Percentiles rank a stretch among this genome's conserved stretches.
Evolutionary conservation across 208 protist species (phyloP).

Genomic region (Acanthamoeba healyi): DNA sequence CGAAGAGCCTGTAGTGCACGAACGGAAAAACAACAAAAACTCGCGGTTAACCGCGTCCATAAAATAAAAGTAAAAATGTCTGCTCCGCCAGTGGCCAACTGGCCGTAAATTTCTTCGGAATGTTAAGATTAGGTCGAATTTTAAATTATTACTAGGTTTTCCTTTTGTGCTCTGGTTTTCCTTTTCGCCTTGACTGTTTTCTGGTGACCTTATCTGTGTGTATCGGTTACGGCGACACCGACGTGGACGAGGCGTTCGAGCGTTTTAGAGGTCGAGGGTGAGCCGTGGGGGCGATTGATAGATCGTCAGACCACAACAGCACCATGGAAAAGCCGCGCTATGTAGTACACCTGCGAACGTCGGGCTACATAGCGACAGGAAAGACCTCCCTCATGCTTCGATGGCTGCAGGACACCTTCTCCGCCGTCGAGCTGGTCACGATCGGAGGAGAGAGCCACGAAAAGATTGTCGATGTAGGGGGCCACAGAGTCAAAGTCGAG

Average conservation of each 20-base stretch:
- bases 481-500: background rate
- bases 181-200: too few relatives aligned
- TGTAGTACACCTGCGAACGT: background rate
- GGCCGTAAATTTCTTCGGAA: background rate
- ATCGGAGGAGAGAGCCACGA: background rate
- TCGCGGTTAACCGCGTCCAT: too few relatives aligned
- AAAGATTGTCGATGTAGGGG: background rate
- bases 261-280: background rate
- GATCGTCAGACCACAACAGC: background rate
- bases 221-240: too few relatives aligned
- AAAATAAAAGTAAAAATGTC: background rate
- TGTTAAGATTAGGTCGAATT: background rate
- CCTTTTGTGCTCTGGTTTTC: background rate
- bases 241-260: too few relatives aligned
- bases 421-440: background rate
- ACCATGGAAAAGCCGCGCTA: background rate
- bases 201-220: too few relatives aligned
- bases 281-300: background rate
- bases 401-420: background rate
- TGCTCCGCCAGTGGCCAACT: background rate
- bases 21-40: background rate
- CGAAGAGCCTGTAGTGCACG: too few relatives aligned
- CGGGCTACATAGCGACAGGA: background rate
- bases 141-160: background rate
- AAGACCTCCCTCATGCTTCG: background rate